Evolutionary conservation across 768 basidiomycete species (phyloP), one percentile per base, ranked within the genome.

Genomic region (Crassisporium funariophilum): DNA sequence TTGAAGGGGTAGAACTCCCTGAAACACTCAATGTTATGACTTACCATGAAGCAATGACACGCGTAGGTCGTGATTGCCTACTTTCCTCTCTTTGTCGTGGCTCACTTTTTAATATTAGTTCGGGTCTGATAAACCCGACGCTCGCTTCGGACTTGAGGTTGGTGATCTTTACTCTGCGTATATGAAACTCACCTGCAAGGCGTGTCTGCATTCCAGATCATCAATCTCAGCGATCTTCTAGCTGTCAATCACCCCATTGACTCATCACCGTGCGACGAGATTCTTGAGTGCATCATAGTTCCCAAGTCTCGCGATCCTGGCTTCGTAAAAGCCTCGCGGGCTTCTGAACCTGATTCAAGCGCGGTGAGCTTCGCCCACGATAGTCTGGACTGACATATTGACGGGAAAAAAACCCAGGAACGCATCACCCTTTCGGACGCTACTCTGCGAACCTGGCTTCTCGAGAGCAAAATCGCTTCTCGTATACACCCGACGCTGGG

Each of bases 91-190:
- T 55, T 58, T 54, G 49, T 23, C 45, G 47, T 53, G 53, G 47
- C 49, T 39, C 31, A 44, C 37, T 41, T 61, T 46, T 58, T 52
- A 23, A 45, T 57, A 56, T 16, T 52, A 94, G 88, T 97, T 85
- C 74, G 94, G 94, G 11, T 90, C 90, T 46, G 94, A 97, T 68
- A 97, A 97, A 71, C 95, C 95, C 35, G 95, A 98, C 68, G 85
- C 85, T 44, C 81, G 94, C 45, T 94, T 92, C 69, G 81, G 80
- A 45, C 77, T 95, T 54, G 84, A 95, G 84, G 94, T 94, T 47
- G 38, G 58, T 49, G 43, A 41, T 37, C 43, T 44, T 38, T 54
- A 46, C 37, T 47, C 36, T 46, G 15, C 48, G 45, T 53, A 41
- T 39, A 44, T 42, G 50, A 39, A 42, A 41, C 53, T 40, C 41